phyloP scores from a whole-genome alignment of 2,329 filamentous ascomycete species.

The Colletotrichum coccodes region DNA sequence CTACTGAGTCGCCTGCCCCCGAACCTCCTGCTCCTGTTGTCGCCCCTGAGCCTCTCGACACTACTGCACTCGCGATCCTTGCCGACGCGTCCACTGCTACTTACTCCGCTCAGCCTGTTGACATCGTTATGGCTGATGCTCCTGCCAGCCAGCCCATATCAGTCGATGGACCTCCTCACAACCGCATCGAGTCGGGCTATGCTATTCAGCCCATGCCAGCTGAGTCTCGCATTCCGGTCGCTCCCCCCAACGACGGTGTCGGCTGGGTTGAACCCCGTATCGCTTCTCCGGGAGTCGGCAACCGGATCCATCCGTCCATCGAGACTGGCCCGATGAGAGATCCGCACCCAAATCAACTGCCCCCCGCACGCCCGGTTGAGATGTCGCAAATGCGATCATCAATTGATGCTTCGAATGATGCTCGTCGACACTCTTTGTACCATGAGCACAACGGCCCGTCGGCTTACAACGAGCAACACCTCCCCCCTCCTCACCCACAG shows the following conservation, averaged over 20 bases:
- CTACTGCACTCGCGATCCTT: constrained; percentile 16
- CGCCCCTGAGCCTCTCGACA: constrained; percentile 10
- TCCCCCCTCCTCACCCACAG: constrained; percentile 20
- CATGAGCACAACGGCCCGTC: constrained; percentile 21
- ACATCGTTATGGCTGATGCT: constrained; percentile 16
- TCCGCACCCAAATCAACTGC: constrained; percentile 18
- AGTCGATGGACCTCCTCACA: constrained; percentile 8
- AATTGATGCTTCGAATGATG: constrained; percentile 22
- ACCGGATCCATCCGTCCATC: constrained; percentile 18
- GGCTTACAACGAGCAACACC: constrained; percentile 24
- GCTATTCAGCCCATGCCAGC: constrained; percentile 5
- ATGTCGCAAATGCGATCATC: constrained; percentile 30
- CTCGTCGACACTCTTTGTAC: constrained; percentile 28
- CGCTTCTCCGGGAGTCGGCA: constrained; percentile 17
- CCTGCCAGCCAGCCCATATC: not conserved
- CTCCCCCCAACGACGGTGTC: constrained; percentile 5
- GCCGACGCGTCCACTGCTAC: constrained; percentile 18
- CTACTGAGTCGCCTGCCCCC: constrained; percentile 36
- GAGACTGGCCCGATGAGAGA: constrained; percentile 6
- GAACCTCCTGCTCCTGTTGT: constrained; percentile 25
- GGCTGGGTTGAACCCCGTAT: constrained; percentile 25
- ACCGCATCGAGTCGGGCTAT: constrained; percentile 24
- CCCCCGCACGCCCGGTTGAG: constrained; percentile 30
- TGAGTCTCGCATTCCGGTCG: constrained; percentile 10
- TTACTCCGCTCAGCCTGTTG: constrained; percentile 9